Percentiles rank a stretch among this genome's conserved stretches.
phyloP scores from a whole-genome alignment of 768 basidiomycete genomes.

The Dacryopinax primogenitus region DNA sequence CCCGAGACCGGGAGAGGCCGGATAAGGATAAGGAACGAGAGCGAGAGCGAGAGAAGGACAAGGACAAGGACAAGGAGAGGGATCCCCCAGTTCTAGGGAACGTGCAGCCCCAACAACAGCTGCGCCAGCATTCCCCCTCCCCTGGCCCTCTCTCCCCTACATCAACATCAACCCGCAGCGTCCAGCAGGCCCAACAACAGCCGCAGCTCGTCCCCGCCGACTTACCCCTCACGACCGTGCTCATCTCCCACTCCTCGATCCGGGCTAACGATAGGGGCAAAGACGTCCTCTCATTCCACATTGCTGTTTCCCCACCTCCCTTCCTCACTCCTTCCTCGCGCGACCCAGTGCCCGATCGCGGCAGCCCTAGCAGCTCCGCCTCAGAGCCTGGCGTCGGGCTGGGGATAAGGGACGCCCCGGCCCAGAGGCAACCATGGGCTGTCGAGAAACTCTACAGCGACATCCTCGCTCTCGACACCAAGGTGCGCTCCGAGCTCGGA shows the following conservation, averaged over 20 bases:
- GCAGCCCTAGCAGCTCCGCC: not conserved
- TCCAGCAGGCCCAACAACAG: not conserved
- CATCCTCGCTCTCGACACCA: conserved; percentile 73
- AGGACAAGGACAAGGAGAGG: too few species aligned
- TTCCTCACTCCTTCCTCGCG: conserved; percentile 14
- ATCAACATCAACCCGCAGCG: conserved; percentile 3
- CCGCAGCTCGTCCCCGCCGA: conserved; percentile 31
- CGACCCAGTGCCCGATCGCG: conserved; percentile 39
- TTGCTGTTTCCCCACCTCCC: conserved; percentile 36
- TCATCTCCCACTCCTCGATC: conserved; percentile 70
- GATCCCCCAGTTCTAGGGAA: not conserved
- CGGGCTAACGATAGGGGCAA: conserved; percentile 81
- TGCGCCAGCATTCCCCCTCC: not conserved
- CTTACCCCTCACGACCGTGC: conserved; percentile 55
- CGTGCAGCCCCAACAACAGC: not conserved
- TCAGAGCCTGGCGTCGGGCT: conserved; percentile 27
- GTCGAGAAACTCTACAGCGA: conserved; percentile 93
- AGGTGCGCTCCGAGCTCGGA: conserved; percentile 44
- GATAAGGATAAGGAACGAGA: too few species aligned
- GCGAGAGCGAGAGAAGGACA: not conserved
- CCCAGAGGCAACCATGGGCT: conserved; percentile 42
- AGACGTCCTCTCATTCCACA: conserved; percentile 81
- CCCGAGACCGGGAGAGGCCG: too few species aligned
- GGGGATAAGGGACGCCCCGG: not conserved
- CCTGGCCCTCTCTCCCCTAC: not conserved